Conservation (phyloP, 2,329 filamentous ascomycete species). For the Talaromyces sp. region DNA sequence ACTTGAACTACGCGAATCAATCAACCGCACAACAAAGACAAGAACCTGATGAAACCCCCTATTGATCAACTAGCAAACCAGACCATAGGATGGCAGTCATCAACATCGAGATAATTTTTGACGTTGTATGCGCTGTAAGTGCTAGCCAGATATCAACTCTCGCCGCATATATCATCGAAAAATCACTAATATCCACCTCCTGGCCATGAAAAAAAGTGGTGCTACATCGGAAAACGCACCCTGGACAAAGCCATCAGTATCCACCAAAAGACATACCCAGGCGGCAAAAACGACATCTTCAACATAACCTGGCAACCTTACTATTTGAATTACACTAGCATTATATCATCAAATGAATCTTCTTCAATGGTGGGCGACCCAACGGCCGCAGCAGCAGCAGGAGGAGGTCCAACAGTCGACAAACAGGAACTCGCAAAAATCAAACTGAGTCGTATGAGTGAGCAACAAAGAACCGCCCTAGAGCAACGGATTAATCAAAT, state of each 20-base stretch:
- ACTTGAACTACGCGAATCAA: no score
- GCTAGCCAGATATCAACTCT: no score
- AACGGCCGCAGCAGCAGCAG: slow-evolving; percentile 20
- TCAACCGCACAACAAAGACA: no score
- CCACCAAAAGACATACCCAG: slow-evolving; percentile 39
- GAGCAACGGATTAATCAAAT: slow-evolving; percentile 17
- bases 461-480: background rate
- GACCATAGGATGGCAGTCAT: slow-evolving; percentile 12
- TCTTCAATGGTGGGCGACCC: no score
- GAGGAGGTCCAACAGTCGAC: slow-evolving; percentile 19
- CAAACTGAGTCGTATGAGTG: background rate
- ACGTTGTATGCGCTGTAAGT: slow-evolving; percentile 30
- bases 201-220: slow-evolving; percentile 27
- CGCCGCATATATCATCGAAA: no score
- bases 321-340: slow-evolving; percentile 30
- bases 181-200: no score
- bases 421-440: background rate
- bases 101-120: slow-evolving; percentile 24
- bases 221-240: slow-evolving; percentile 39
- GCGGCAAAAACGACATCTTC: slow-evolving; percentile 32
- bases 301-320: slow-evolving; percentile 35
- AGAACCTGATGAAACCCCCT: no score
- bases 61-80: no score
- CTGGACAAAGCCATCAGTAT: slow-evolving; percentile 36
- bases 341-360: no score